phyloP scores from a whole-genome alignment of 805 yeast genomes.

The Candida vaughaniae region DNA sequence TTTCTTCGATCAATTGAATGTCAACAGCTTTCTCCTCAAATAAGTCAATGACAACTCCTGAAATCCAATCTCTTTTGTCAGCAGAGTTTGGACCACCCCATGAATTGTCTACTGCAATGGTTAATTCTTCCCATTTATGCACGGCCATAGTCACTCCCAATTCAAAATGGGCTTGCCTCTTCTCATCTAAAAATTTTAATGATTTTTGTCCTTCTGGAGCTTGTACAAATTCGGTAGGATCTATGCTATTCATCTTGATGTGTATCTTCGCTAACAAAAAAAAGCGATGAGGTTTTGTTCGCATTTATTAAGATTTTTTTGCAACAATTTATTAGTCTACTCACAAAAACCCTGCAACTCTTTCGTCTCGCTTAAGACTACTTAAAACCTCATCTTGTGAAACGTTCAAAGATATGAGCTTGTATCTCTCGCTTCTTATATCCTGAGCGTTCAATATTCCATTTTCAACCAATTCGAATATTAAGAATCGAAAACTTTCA shows the following conservation, averaged over 20 bases:
- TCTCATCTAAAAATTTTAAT: slow-evolving; percentile 51
- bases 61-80: slow-evolving; percentile 94
- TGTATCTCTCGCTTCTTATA: slow-evolving; percentile 63
- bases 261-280: not conserved
- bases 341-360: slow-evolving; percentile 12
- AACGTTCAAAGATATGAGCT: slow-evolving; percentile 61
- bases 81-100: slow-evolving; percentile 96
- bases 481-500: slow-evolving; percentile 55
- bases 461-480: slow-evolving; percentile 72
- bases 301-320: slow-evolving; percentile 1
- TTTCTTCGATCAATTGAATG: slow-evolving; percentile 76
- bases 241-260: slow-evolving; percentile 32
- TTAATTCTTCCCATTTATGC: slow-evolving; percentile 86
- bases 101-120: slow-evolving; percentile 81
- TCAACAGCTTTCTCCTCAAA: slow-evolving; percentile 72
- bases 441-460: slow-evolving; percentile 75
- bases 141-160: slow-evolving; percentile 89
- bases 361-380: slow-evolving; percentile 57
- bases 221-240: slow-evolving; percentile 54
- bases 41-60: slow-evolving; percentile 76
- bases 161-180: slow-evolving; percentile 83
- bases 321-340: slow-evolving; percentile 1
- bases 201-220: slow-evolving; percentile 41
- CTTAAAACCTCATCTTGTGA: slow-evolving; percentile 67
- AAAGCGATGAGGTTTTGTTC: slow-evolving; percentile 7